Evolutionary conservation across 805 yeast species (phyloP).

Genomic region (Sugiyamaella valdiviana): DNA sequence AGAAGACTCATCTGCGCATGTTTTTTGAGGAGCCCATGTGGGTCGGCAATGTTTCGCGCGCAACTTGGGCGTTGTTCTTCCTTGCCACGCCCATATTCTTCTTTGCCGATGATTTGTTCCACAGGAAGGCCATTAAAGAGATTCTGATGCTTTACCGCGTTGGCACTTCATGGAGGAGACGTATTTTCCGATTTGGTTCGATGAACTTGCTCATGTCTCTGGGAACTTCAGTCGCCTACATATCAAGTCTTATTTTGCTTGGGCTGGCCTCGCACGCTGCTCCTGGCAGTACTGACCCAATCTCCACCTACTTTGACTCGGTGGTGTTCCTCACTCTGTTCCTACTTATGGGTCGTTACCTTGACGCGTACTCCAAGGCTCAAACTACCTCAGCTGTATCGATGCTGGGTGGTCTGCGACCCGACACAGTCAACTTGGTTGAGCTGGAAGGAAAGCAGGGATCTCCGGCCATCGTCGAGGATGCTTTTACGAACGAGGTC

Average conservation of each 20-base stretch:
- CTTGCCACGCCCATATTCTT: constrained; percentile 69
- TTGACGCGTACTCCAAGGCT: constrained; percentile 60
- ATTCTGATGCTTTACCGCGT: constrained; percentile 50
- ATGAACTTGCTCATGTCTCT: constrained; percentile 68
- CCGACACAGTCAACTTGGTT: constrained; percentile 43
- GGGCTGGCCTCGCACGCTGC: constrained; percentile 37
- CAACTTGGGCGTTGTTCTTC: constrained; percentile 58
- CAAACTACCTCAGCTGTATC: constrained; percentile 63
- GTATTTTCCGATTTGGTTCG: constrained; percentile 66
- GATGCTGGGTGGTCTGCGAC: constrained; percentile 46
- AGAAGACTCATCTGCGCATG: constrained; percentile 36
- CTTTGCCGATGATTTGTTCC: constrained; percentile 69
- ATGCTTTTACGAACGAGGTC: not conserved
- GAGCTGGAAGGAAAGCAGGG: too few relatives aligned
- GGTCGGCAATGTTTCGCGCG: constrained; percentile 55
- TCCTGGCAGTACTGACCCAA: constrained; percentile 26
- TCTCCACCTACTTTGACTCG: constrained; percentile 70
- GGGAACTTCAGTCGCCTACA: constrained; percentile 68
- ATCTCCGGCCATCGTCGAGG: too few relatives aligned
- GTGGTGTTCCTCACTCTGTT: constrained; percentile 72
- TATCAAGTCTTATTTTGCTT: constrained; percentile 57
- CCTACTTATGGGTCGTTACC: constrained; percentile 59
- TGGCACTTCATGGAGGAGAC: constrained; percentile 47
- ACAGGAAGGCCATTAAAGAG: constrained; percentile 58
- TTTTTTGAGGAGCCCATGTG: constrained; percentile 60